Conservation (phyloP, 2,329 filamentous ascomycete genomes). For the Xylariaceae sp. region DNA sequence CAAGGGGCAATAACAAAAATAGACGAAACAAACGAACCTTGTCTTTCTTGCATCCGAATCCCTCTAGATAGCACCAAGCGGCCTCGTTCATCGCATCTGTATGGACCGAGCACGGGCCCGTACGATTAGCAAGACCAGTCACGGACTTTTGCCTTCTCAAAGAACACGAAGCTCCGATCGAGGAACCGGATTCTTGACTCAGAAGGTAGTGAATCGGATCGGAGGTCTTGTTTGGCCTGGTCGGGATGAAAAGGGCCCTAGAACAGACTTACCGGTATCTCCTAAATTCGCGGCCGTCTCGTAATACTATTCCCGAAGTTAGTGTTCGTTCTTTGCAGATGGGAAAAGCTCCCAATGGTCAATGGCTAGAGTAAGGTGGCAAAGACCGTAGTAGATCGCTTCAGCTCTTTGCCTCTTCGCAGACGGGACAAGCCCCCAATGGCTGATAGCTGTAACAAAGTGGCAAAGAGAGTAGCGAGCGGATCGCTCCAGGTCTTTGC, state of each 20-base stretch:
- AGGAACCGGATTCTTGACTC: constrained; percentile 17
- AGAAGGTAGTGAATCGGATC: constrained; percentile 16
- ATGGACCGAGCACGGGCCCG: too few relatives aligned
- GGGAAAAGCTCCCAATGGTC: too few relatives aligned
- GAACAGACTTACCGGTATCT: constrained; percentile 62
- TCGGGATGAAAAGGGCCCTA: too few relatives aligned
- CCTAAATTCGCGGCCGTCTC: constrained; percentile 96
- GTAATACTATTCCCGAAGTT: constrained; percentile 85
- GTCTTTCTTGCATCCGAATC: constrained; percentile 97
- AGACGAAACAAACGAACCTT: constrained; percentile 70
- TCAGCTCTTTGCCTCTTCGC: too few relatives aligned
- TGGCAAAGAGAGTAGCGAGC: too few relatives aligned
- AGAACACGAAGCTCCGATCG: too few relatives aligned
- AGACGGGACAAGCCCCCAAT: too few relatives aligned
- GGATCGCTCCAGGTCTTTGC: too few relatives aligned
- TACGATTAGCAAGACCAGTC: constrained; percentile 17
- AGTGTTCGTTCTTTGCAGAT: constrained; percentile 1
- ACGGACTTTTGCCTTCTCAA: constrained; percentile 21
- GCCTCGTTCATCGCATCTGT: constrained; percentile 95
- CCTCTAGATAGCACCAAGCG: constrained; percentile 92
- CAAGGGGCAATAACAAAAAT: too few relatives aligned
- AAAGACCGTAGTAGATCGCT: constrained; percentile 1
- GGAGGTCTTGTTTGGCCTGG: constrained; percentile 4
- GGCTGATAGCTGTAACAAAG: too few relatives aligned
- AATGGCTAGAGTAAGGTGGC: constrained; percentile 5